Percentiles rank a stretch among this genome's conserved stretches.
These are phyloP conservation scores for Dissophora ornata DNA, from an alignment of 192 early-diverging fungal genomes.

Conservation along the genomic window DNA sequence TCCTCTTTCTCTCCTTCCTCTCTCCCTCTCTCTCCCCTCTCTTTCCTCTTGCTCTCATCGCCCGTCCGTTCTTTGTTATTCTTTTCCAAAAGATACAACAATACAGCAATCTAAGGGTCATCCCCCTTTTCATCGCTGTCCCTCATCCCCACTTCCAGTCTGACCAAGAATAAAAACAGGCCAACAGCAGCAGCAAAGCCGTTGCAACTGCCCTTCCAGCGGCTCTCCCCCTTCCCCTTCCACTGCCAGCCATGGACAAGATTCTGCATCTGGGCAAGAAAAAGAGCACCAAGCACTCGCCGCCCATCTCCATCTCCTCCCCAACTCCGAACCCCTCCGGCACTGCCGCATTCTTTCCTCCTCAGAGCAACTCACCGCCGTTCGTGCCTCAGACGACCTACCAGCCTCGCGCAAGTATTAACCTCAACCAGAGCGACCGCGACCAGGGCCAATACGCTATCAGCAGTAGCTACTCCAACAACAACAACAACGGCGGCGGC, in stretches of 20 bases:
- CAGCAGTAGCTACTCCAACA: conserved; percentile 17
- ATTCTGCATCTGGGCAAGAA: conserved; percentile 54
- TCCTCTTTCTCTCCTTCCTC: not conserved
- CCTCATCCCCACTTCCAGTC: not conserved
- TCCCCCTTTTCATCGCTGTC: not conserved
- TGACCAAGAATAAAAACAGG: no score
- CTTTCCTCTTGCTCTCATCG: not conserved
- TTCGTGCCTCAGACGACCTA: conserved; percentile 48
- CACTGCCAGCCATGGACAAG: conserved; percentile 36
- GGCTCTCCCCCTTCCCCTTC: not conserved
- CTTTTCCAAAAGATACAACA: not conserved
- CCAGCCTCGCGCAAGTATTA: conserved; percentile 38
- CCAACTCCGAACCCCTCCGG: conserved; percentile 40
- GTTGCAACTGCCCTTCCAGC: not conserved
- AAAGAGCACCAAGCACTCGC: conserved; percentile 35
- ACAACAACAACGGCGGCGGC: conserved; percentile 6
- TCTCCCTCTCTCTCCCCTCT: not conserved
- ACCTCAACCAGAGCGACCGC: conserved; percentile 23
- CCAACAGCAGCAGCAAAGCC: not conserved
- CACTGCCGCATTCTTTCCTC: conserved; percentile 26
- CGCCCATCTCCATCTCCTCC: conserved; percentile 47
- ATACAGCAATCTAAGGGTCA: not conserved
- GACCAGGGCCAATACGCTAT: conserved; percentile 21
- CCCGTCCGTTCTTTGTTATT: not conserved
- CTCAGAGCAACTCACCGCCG: conserved; percentile 6